A percentile compares a stretch with the other conserved stretches of the same genome.
phyloP scores from a whole-genome alignment of 352 stramenopile genomes.

The Phytopythium aichiense region DNA sequence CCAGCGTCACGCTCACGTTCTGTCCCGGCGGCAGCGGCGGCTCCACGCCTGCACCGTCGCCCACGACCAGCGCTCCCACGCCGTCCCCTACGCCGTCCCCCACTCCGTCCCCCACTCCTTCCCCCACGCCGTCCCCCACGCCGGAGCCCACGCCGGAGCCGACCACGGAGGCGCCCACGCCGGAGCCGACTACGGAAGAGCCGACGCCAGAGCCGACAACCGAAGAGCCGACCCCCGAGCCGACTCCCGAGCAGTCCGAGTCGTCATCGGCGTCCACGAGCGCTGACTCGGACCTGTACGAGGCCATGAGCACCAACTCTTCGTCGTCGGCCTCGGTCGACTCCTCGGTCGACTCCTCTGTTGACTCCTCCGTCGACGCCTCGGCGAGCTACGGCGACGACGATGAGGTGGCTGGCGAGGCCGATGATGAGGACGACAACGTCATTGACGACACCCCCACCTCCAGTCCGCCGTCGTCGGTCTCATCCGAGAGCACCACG shows the following conservation, averaged over 20 bases:
- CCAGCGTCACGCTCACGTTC: constrained; percentile 43
- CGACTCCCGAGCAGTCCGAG: not conserved
- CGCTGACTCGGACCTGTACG: not conserved
- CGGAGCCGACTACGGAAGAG: constrained; percentile 13
- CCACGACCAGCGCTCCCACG: constrained; percentile 14
- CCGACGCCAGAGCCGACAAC: constrained; percentile 4
- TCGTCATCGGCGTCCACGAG: constrained; percentile 9
- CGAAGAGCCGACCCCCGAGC: not conserved
- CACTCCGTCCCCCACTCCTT: constrained; percentile 5
- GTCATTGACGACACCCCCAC: constrained; percentile 4
- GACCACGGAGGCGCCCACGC: constrained; percentile 8
- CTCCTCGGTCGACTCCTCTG: not conserved
- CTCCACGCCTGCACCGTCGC: constrained; percentile 10
- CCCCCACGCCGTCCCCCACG: constrained; percentile 12
- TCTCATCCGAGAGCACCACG: constrained; percentile 3
- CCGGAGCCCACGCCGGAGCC: constrained; percentile 8
- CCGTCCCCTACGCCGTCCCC: constrained; percentile 9
- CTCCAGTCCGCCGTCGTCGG: constrained; percentile 10
- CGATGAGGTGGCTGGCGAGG: constrained; percentile 12
- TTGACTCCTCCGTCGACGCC: constrained; percentile 4
- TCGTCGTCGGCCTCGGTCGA: constrained; percentile 9
- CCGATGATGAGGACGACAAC: constrained; percentile 9
- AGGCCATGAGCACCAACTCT: not conserved
- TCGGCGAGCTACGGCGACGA: constrained; percentile 8
- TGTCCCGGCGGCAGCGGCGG: constrained; percentile 24